Evolutionary conservation across 257 asterid species (phyloP), one percentile per base, ranked within the genome.

Genomic region (Verbascum thapsus): DNA sequence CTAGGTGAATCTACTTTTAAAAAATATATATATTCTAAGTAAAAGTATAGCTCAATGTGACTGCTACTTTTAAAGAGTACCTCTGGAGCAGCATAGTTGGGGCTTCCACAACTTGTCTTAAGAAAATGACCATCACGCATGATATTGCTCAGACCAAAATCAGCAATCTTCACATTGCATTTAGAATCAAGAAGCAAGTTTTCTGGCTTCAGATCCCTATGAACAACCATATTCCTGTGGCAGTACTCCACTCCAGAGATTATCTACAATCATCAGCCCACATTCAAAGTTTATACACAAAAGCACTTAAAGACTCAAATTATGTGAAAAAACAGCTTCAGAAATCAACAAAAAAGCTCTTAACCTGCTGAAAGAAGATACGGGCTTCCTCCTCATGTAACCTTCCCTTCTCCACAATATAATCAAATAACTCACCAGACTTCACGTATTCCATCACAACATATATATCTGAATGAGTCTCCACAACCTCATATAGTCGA

Each of bases 51-150:
- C 48, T 40, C 50, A 20, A 17, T 6, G 15, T 6, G 47, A 34
- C 55, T 12, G 48, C 42, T 22, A 50, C 56, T 40, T 58, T 13
- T 58, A 15, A 15, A 58, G 56, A 67, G 65, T 77, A 87, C 97
- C 95, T 94, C 99, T 10, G 99, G 99, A 50, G 99, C 97, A 76
- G 97, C 97, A 65, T 94, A 94, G 70, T 94, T 94, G 76, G 99
- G 99, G 75, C 99, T 94, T 72, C 99, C 99, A 71, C 99, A 94
- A 70, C 97, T 94, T 64, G 99, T 94, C 83, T 94, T 94, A 79
- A 94, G 79, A 72, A 94, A 94, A 84, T 94, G 99, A 43, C 99
- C 99, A 67, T 94, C 99, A 13, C 99, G 95, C 97, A 94, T 94
- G 32, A 94, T 80, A 74, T 94, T 94, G 74, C 99, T 94, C 86